Conservation (phyloP, 371 early-diverging fungal genomes). For the Rhizopus microsporus region DNA sequence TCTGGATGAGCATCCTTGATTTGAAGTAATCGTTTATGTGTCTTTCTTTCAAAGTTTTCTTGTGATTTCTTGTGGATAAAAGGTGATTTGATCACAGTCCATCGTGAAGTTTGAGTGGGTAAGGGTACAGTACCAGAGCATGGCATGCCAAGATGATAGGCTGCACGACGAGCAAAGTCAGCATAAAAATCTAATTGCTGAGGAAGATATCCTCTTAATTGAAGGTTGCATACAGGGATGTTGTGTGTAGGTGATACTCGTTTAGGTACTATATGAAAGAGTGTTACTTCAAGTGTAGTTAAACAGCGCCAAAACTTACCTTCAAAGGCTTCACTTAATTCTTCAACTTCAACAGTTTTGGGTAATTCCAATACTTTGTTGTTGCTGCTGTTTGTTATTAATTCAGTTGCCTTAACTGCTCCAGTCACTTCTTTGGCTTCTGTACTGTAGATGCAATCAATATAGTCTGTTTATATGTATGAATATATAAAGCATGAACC, state of each 20-base stretch:
- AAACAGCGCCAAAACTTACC: constrained; percentile 13
- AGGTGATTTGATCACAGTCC: constrained; percentile 93
- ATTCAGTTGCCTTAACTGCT: background rate
- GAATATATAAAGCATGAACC: too few relatives aligned
- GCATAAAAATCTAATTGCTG: constrained; percentile 86
- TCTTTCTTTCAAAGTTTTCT: constrained; percentile 93
- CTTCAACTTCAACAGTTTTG: constrained; percentile 17
- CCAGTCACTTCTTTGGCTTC: background rate
- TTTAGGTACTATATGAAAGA: constrained; percentile 30
- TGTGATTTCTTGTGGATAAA: constrained; percentile 96
- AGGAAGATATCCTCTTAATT: constrained; percentile 72
- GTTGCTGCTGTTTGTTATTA: background rate
- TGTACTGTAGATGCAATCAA: too few relatives aligned
- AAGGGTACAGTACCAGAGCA: constrained; percentile 75
- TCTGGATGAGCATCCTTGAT: constrained; percentile 81
- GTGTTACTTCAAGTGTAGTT: background rate
- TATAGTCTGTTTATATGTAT: too few relatives aligned
- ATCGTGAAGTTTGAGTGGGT: constrained; percentile 79
- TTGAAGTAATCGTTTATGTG: constrained; percentile 83
- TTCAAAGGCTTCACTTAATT: constrained; percentile 32
- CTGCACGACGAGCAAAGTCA: constrained; percentile 84
- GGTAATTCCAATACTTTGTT: constrained; percentile 21
- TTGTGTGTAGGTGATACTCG: constrained; percentile 59
- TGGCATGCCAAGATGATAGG: constrained; percentile 76
- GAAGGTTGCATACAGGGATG: constrained; percentile 73